Evolutionary conservation across 2,329 filamentous ascomycete genomes (phyloP), one percentile per base, ranked within the genome.

Genomic region (Apiospora marii): DNA sequence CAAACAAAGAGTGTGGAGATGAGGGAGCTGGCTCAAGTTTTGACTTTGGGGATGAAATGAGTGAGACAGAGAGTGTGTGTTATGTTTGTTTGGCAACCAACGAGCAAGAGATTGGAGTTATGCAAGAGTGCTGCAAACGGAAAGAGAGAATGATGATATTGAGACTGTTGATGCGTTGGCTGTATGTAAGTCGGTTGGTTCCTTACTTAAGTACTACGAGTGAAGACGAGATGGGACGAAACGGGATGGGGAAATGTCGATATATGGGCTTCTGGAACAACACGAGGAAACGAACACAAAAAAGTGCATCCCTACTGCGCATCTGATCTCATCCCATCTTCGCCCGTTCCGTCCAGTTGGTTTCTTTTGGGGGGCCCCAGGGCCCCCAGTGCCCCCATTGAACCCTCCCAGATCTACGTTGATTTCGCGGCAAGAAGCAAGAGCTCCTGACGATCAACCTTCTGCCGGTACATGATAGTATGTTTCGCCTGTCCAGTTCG

Each of bases 401-500:
- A 10, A 10, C 37, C 58, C 6, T 37, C 19, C 5, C 58, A 37
- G 58, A 64, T 64, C 58, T 41, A 34, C 58, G 22, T 41, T 10
- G n/a, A 64, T 41, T 64, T 64, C 30, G 34, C 58, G 34, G 22
- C 10, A 64, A 64, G 58, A 64, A 64, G 58, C 58, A 41, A 41
- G 58, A 64, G 58, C 58, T 64, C 58, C 58, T 64, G 58, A 64
- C 58, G 58, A 64, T 64, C 58, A 64, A 19, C 16, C 34, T n/a
- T 41, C 19, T 14, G 58, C 58, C 30, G 49, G 37, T 41, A 49
- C 22, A 8, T 24, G 48, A 22, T 13, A 19, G 34, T 61, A 34
- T 34, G 53, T 61, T 61, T 61, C 53, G 58, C 14, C 58, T 4
- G 8, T 61, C 19, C 53, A 22, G 58, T 41, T 64, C 34, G 58